Conservation (phyloP, 2,329 filamentous ascomycete genomes). For the Colletotrichum graminicola region DNA sequence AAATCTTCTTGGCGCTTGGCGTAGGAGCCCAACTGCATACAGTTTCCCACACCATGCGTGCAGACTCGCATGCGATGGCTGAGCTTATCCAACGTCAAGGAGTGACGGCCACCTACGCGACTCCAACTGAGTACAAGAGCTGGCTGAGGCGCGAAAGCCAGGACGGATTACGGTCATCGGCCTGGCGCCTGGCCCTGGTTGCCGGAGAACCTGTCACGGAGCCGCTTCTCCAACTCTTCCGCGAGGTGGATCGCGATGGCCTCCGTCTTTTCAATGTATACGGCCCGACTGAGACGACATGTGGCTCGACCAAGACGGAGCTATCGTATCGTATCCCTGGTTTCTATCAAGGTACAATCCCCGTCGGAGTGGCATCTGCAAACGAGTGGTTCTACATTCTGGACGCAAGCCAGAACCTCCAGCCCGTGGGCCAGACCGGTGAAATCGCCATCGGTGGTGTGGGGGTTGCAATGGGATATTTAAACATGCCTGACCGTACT, state of each 20-base stretch:
- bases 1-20: constrained; percentile 7
- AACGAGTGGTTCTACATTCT: constrained; percentile 58
- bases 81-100: background rate
- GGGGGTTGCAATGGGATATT: constrained; percentile 51
- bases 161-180: background rate
- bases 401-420: constrained; percentile 49
- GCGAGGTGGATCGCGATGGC: background rate
- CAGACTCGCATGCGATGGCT: background rate
- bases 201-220: constrained; percentile 43
- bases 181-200: constrained; percentile 43
- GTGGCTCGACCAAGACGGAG: constrained; percentile 42
- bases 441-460: constrained; percentile 51
- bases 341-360: constrained; percentile 20
- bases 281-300: constrained; percentile 49
- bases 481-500: constrained; percentile 44
- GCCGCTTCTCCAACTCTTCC: constrained; percentile 37
- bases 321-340: background rate
- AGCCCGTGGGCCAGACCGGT: constrained; percentile 53
- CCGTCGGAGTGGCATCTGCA: constrained; percentile 44
- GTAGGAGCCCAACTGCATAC: background rate
- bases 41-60: constrained; percentile 7
- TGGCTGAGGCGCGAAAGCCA: background rate
- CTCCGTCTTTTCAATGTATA: constrained; percentile 46
- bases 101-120: constrained; percentile 8
- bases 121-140: constrained; percentile 9